Base-by-base conservation (phyloP, 2,329 filamentous ascomycete genomes). In the Fusarium dlaminii region DNA sequence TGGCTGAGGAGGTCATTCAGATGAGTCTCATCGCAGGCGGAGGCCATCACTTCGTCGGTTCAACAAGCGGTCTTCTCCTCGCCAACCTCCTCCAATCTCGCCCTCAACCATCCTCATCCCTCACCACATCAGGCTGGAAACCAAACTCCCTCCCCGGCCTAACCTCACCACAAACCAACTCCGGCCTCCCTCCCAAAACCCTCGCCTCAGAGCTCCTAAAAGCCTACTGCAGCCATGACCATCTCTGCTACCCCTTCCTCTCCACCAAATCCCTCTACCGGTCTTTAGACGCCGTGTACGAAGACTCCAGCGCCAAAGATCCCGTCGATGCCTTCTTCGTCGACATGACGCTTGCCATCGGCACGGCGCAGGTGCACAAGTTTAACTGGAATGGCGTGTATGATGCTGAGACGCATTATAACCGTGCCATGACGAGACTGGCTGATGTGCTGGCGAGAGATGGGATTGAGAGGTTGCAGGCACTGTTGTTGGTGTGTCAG, bases 331-430 rank as follows among this genome's bases (percentile, higher is more conserved):
- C 79, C 0, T 86, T 86, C 65, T 75, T 85, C 6, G 79, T 86
- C 40, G 81, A 86, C 66, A 85, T 86, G 82, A 78, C 83, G 0
- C 74, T 86, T 2, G 84, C 84, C 13, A 86, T 86, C 43, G 82
- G 82, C 3, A 85, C 82, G 0, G 81, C 83, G 0, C 83, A 84
- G 46, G 81, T 84, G 10, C 81, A 83, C 67, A 86, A 85, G 70
- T 83, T 84, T 52, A 82, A 86, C 43, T 86, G 84, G 83, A 81
- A 84, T 58, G 82, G 79, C 12, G 74, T 84, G 6, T 83, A 83
- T 6, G 82, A 84, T 68, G 84, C 84, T 7, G 83, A 85, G 56
- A 82, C 79, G 4, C 84, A 84, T 34, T 83, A 85, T 48, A 78
- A 80, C 20, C 78, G 82, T 17, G 84, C 84, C 8, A 82, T 83